Evolutionary conservation across 164 flowering plant species (phyloP).

Genomic region (Brasenia schreberi): DNA sequence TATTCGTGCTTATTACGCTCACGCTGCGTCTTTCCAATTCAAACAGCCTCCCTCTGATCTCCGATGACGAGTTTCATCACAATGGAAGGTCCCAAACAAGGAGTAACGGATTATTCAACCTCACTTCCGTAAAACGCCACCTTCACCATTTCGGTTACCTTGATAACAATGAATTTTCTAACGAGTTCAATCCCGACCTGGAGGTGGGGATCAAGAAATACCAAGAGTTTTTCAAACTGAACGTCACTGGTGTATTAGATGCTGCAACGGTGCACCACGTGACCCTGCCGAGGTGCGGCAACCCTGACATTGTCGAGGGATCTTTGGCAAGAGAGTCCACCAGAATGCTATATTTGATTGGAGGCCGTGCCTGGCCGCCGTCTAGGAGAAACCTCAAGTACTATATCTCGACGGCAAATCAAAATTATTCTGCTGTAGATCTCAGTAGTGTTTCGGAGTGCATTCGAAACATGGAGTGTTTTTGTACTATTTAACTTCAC

Average conservation of each 20-base stretch:
- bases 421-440: constrained; percentile 16
- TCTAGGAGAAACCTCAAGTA: constrained; percentile 25
- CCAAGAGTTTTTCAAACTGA: constrained; percentile 45
- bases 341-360: constrained; percentile 23
- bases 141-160: constrained; percentile 58
- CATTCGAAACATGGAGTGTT: constrained; percentile 45
- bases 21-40: no score
- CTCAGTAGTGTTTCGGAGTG: constrained; percentile 32
- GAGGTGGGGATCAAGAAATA: constrained; percentile 44
- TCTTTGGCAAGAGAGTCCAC: constrained; percentile 10
- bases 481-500: constrained; percentile 47
- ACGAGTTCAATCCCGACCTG: constrained; percentile 30
- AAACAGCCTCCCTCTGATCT: no score
- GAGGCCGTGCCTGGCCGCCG: constrained; percentile 43
- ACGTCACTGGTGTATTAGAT: constrained; percentile 33
- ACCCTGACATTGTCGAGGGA: constrained; percentile 27
- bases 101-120: no score
- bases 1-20: no score
- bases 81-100: no score
- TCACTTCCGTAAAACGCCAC: constrained; percentile 32
- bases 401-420: constrained; percentile 21
- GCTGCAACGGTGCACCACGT: constrained; percentile 26
- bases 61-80: no score
- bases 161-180: constrained; percentile 10
- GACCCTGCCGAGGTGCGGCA: constrained; percentile 56